Evolutionary conservation across 306 rosid species (phyloP), one percentile per base, ranked within the genome.

Genomic region (Castanea mollissima): DNA sequence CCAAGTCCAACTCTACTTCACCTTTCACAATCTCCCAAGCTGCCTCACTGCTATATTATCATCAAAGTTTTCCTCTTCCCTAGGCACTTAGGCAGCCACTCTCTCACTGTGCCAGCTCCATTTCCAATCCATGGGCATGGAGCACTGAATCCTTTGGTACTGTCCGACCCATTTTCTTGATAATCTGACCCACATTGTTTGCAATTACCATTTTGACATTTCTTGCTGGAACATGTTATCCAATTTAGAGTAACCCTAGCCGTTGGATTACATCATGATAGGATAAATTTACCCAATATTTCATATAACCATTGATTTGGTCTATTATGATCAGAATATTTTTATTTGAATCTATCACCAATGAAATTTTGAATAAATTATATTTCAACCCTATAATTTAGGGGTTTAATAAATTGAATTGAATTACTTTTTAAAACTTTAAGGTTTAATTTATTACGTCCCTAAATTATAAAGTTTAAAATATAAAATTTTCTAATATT

Each of bases 11-110:
- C 80, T 78, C 86, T 85, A 38, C 46, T 85, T 87, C 69, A 86
- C 76, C 86, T 92, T 92, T 91, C 93, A 88, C 97, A 85, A 79
- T 86, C 87, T 84, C 88, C 97, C 78, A 91, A 86, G 95, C 80
- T 54, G 81, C 76, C 91, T 71, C 83, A 52, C 89, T 69, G 64
- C 83, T 38, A 72, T 76, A 85, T 73, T 80, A 81, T 82, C 86
- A 87, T 87, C 88, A 85, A 86, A 77, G 84, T 76, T 84, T 84
- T 79, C 69, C 73, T 82, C 79, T 83, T 84, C 87, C 95, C 97
- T 23, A 89, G 76, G 83, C 86, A 88, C 78, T 79, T 76, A 68
- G 69, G 52, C 85, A 74, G 51, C 68, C 81, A 77, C 78, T 70
- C 82, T 65, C 86, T 81, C 44, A 59, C 73, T 74, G 46, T 80